Evolutionary conservation across 2,329 filamentous ascomycete genomes (phyloP), one percentile per base, ranked within the genome.

Genomic region (Pseudogymnoascus sp.): DNA sequence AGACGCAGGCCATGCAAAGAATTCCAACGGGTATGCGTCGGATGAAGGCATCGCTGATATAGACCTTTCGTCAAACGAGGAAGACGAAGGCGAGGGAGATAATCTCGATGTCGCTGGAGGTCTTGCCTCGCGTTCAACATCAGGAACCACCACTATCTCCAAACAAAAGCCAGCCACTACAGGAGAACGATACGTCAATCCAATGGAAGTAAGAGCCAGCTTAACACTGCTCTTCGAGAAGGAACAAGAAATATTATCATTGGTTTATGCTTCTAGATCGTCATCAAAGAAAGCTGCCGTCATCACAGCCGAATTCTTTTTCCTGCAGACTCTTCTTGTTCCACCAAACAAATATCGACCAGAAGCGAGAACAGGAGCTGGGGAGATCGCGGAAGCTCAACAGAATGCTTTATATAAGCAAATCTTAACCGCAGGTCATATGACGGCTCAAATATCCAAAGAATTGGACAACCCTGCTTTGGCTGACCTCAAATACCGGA

Each of bases 341-440:
- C 92, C 95, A 1, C 94, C 94, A 1, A 99, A 96, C 72, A 88
- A 87, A 68, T 99, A 88, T 73, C 86, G 94, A 40, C 92, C 94
- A 10, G 91, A 95, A 72, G 90, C 92, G 8, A 83, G 85, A 63
- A 92, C 90, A 31, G 90, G 91, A 47, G 84, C 88, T 36, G 86
- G 88, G 44, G 86, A 92, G 61, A 89, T 97, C 65, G 84, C 91
- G 26, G 94, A 99, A 73, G 88, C 90, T 2, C 86, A 92, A 68
- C 90, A 96, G 72, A 99, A 99, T 74, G 84, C 81, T 0, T 83
- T 93, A 0, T 96, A 96, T 77, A 95, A 92, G 72, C 82, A 84
- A 65, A 93, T 99, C 62, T 77, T 99, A 39, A 86, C 85, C 64
- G 81, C 84, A 17, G 92, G 89, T 66, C 85, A 89, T 58, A 82